Percentiles rank a stretch among this genome's conserved stretches.
These are phyloP conservation scores for Psilocybe mexicana DNA, from an alignment of 1,284 basidiomycete species.

Conservation along the genomic window DNA sequence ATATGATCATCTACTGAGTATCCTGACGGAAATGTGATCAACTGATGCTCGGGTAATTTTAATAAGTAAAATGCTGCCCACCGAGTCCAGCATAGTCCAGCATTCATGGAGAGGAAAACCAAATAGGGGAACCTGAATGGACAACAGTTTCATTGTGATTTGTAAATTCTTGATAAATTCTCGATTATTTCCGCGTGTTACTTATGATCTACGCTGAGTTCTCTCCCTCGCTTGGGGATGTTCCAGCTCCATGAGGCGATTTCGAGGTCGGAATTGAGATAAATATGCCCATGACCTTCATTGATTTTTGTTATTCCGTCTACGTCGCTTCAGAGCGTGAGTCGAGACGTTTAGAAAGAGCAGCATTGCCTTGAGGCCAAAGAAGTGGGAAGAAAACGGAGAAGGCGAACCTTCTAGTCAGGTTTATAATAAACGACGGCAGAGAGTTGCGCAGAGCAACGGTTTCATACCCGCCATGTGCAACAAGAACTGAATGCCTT, in stretches of 20 bases:
- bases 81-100: not conserved
- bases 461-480: not conserved
- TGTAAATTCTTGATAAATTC: too few species aligned
- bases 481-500: not conserved
- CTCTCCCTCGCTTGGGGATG: not conserved
- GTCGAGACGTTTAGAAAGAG: not conserved
- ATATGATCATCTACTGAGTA: not conserved
- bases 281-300: not conserved
- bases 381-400: not conserved
- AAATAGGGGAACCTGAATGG: constrained; percentile 2
- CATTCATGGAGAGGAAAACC: not conserved
- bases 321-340: not conserved
- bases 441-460: not conserved
- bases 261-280: not conserved
- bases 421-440: not conserved
- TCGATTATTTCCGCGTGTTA: not conserved
- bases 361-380: not conserved
- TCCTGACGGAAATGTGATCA: not conserved
- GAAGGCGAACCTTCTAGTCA: not conserved
- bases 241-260: not conserved
- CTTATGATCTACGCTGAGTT: not conserved
- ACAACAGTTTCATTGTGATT: not conserved
- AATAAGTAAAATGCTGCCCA: not conserved
- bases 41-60: not conserved
- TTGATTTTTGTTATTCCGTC: not conserved